Base-by-base conservation (phyloP, 192 early-diverging fungal species). In the Backusella westeae region DNA sequence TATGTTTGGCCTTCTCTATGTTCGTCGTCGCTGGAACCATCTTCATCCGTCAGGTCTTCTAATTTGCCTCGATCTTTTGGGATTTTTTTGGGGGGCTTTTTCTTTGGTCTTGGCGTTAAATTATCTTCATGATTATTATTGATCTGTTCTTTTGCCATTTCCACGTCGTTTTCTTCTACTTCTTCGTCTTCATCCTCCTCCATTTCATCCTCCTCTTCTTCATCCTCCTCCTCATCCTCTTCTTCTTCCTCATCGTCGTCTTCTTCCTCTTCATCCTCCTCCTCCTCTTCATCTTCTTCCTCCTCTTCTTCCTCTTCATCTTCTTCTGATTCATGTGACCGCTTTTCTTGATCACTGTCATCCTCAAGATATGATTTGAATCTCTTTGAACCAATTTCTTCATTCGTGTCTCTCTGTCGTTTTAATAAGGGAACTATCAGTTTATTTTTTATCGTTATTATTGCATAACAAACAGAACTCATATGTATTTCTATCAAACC, bases 261-360 rank as follows among this genome's bases (percentile, higher is more conserved):
- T 1, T 80, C 81, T 1, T 81, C 78, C 7, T 79, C 77, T 0
- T 80, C 56, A 0, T 74, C 72, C 0, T 74, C 72, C 3, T 73
- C 72, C 6, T 73, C 72, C 1, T 73, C 72, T 0, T 73, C 72
- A 12, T 75, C 84, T 1, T 49, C 72, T 39, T 77, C 77, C 23
- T 75, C 80, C 4, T 73, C 82, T 6, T 87, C 80, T 15, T 79
- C 78, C 0, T 81, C 82, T 0, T 82, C 80, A 7, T 79, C 79
- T 14, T 53, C 80, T 23, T 75, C 84, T 32, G 65, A 72, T 34
- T 84, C 76, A 7, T 67, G 70, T 4, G 41, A 49, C 14, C 72
- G 35, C 21, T 72, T 44, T 49, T 72, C 70, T 21, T 72, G 36
- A 42, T 72, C 70, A 46, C 44, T 44, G 4, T 52, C 70, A 29